phyloP scores from a whole-genome alignment of 78 protist genomes.

The Dictyostelium purpureum region DNA sequence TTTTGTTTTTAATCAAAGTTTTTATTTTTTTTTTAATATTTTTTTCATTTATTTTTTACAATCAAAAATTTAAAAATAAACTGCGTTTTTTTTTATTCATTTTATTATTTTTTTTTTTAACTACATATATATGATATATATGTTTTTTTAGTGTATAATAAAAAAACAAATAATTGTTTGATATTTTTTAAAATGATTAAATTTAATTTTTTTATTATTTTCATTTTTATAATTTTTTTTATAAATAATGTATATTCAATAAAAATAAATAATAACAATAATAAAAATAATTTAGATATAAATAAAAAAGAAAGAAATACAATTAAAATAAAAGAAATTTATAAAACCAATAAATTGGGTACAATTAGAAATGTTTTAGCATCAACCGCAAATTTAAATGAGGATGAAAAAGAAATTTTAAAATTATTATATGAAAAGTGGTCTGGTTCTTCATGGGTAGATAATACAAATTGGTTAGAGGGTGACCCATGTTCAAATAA shows the following conservation, averaged over 20 bases:
- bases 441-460: slow-evolving; percentile 7
- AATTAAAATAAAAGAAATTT: slow-evolving; percentile 19
- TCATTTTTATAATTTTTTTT: background rate
- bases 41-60: background rate
- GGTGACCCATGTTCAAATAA: slow-evolving; percentile 57
- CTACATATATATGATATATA: background rate
- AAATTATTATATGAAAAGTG: background rate
- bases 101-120: background rate
- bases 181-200: background rate
- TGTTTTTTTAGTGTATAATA: background rate
- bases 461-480: background rate
- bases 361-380: background rate
- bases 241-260: background rate
- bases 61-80: background rate
- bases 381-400: background rate
- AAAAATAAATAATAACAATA: background rate
- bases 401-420: background rate
- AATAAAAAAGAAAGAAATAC: slow-evolving; percentile 28
- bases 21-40: background rate
- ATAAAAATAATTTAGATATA: background rate
- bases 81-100: background rate
- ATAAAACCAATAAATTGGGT: background rate
- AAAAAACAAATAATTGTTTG: background rate
- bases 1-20: too few relatives aligned
- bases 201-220: background rate